These are phyloP conservation scores for Euphorbia corollata DNA, from an alignment of 441 rosid genomes.

Conservation along the genomic window DNA sequence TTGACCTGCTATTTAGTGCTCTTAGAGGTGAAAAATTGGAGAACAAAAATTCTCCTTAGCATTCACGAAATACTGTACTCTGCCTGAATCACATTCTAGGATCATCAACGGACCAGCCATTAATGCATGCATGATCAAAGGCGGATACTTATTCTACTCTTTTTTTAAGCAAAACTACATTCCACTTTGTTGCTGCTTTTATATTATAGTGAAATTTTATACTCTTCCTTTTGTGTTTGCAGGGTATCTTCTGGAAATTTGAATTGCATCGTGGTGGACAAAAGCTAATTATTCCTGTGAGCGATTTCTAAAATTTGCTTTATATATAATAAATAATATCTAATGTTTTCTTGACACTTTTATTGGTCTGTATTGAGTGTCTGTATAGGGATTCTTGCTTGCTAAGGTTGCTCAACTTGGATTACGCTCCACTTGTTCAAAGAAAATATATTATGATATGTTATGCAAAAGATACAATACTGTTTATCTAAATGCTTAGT, in stretches of 20 bases:
- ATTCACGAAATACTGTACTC: neutral
- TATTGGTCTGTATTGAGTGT: conserved; percentile 1
- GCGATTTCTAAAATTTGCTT: conserved; percentile 22
- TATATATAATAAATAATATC: neutral
- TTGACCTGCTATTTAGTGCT: neutral
- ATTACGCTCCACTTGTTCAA: neutral
- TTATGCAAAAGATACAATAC: no score
- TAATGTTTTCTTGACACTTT: conserved; percentile 10
- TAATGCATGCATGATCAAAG: no score
- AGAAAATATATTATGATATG: neutral
- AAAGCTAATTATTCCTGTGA: conserved; percentile 80
- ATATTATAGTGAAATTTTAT: conserved; percentile 5
- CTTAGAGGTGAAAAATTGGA: neutral
- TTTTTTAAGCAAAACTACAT: neutral
- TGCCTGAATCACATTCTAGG: neutral
- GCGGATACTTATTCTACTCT: neutral
- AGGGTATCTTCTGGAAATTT: conserved; percentile 89
- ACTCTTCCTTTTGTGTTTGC: conserved; percentile 23
- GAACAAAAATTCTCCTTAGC: neutral
- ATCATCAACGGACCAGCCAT: no score
- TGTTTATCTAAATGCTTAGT: no score
- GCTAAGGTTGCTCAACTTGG: neutral
- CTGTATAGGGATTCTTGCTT: neutral
- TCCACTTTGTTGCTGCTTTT: conserved; percentile 6
- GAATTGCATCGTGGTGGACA: conserved; percentile 84